Evolutionary conservation across 2,329 filamentous ascomycete genomes (phyloP), one percentile per base, ranked within the genome.

Genomic region (Neoarthrinium moseri): DNA sequence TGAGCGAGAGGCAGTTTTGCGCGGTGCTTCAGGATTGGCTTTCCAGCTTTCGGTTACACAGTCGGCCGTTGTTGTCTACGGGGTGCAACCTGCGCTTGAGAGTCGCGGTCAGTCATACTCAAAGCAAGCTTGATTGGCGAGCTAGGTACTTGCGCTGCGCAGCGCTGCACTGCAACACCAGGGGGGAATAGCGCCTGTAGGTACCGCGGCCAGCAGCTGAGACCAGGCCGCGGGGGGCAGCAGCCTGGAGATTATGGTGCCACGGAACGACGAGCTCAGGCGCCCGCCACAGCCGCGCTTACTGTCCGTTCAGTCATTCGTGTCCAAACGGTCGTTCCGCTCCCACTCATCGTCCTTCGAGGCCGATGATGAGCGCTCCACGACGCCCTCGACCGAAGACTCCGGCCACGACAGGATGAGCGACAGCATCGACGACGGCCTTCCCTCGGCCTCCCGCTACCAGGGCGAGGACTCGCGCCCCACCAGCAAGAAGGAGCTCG

Each of bases 401-500:
- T 70, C 53, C 57, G 56, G 51, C 58, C 70, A 52, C 58, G 56
- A 50, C 53, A 58, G 53, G 46, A 72, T 70, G 64, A 69, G 63
- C 47, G 60, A 62, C n/a, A 54, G 61, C 53, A 64, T 70, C 52
- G 57, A 63, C 53, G 69, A 63, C 49, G 56, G 63, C 46, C 53
- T 55, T 51, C 54, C 55, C 50, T 66, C 65, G 47, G 54, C 55
- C 17, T 71, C 80, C 45, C 76, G 81, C 47, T 96, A 95, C 65
- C 75, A 77, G 3, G 90, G 88, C 51, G 90, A 97, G 65, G 94
- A 99, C 67, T 88, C 84, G 20, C 80, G 92, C n/a, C 81, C 87
- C 45, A 97, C 94, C 8, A 96, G 89, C 65, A 73, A 72, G 56
- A 92, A 87, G 67, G 94, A 99, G 77, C 79, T 97, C 49, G 75